phyloP scores from a whole-genome alignment of 495 filamentous ascomycete genomes.

The Darksidea phi region DNA sequence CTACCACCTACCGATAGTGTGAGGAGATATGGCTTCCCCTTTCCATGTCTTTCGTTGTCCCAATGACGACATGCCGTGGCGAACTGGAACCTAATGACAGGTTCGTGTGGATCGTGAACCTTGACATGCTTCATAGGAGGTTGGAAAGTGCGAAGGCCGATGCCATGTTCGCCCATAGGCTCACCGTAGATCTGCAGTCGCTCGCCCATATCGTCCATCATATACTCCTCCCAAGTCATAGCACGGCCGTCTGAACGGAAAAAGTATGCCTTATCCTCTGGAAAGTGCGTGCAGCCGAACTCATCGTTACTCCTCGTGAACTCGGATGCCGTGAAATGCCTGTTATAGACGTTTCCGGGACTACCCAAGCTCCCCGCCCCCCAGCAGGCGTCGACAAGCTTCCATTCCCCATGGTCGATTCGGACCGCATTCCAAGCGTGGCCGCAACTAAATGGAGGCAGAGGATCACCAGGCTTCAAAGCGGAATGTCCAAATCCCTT shows the following conservation, averaged over 20 bases:
- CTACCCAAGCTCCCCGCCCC: conserved; percentile 68
- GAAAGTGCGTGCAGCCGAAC: conserved; percentile 80
- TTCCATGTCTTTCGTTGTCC: conserved; percentile 63
- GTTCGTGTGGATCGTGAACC: conserved; percentile 49
- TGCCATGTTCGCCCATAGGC: conserved; percentile 56
- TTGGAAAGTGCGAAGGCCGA: conserved; percentile 60
- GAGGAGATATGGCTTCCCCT: conserved; percentile 62
- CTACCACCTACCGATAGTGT: conserved; percentile 62
- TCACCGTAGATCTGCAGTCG: conserved; percentile 54
- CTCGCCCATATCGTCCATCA: conserved; percentile 53
- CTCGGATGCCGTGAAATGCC: conserved; percentile 63
- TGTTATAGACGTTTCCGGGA: conserved; percentile 56
- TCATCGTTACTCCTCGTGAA: conserved; percentile 83
- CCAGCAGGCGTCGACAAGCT: conserved; percentile 90
- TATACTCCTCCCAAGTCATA: conserved; percentile 77
- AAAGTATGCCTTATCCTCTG: conserved; percentile 62
- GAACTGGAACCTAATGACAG: conserved; percentile 72
- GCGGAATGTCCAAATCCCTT: conserved; percentile 75
- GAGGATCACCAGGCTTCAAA: conserved; percentile 52
- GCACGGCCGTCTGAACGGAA: conserved; percentile 62
- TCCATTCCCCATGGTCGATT: conserved; percentile 85
- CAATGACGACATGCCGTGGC: conserved; percentile 75
- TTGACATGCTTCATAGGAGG: conserved; percentile 60
- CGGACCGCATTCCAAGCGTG: conserved; percentile 94
- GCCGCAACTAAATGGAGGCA: conserved; percentile 57